Percentiles rank a stretch among this genome's conserved stretches.
Conservation (phyloP, 2,329 filamentous ascomycete species). For the Macroventuria anomochaeta region DNA sequence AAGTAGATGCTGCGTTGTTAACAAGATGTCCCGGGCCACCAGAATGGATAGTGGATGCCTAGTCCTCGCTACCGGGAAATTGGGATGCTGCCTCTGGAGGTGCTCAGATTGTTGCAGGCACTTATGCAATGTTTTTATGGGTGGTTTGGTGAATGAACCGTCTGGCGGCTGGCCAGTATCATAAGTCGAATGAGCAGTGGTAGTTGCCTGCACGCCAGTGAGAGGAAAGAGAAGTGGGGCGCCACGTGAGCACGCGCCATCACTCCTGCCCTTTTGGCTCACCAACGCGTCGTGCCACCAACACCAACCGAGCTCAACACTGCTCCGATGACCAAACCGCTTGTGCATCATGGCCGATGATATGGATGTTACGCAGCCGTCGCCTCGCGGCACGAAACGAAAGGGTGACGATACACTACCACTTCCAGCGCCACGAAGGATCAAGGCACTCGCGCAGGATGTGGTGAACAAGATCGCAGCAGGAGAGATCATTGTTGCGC, state of each 20-base stretch:
- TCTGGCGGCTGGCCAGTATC: too few species aligned
- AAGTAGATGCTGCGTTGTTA: too few species aligned
- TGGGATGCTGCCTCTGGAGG: too few species aligned
- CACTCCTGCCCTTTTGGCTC: constrained; percentile 16
- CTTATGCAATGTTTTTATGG: too few species aligned
- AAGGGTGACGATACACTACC: constrained; percentile 44
- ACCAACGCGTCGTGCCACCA: constrained; percentile 14
- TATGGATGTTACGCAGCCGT: constrained; percentile 35
- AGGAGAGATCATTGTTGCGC: constrained; percentile 97
- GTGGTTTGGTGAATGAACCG: too few species aligned
- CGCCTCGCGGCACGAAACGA: constrained; percentile 46
- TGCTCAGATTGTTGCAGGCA: too few species aligned
- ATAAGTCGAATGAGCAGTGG: too few species aligned
- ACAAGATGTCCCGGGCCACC: too few species aligned
- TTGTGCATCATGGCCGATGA: constrained; percentile 34
- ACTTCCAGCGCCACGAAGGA: constrained; percentile 52
- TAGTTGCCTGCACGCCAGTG: constrained; percentile 4
- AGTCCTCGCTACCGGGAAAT: too few species aligned
- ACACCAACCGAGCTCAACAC: constrained; percentile 6
- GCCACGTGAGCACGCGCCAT: constrained; percentile 25
- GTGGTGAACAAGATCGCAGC: constrained; percentile 99
- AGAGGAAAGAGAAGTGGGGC: constrained; percentile 12
- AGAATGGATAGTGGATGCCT: too few species aligned
- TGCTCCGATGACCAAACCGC: neutral
- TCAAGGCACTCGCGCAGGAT: constrained; percentile 83